These are phyloP conservation scores for Bremia lactucae DNA, from an alignment of 352 stramenopile species.

Conservation along the genomic window DNA sequence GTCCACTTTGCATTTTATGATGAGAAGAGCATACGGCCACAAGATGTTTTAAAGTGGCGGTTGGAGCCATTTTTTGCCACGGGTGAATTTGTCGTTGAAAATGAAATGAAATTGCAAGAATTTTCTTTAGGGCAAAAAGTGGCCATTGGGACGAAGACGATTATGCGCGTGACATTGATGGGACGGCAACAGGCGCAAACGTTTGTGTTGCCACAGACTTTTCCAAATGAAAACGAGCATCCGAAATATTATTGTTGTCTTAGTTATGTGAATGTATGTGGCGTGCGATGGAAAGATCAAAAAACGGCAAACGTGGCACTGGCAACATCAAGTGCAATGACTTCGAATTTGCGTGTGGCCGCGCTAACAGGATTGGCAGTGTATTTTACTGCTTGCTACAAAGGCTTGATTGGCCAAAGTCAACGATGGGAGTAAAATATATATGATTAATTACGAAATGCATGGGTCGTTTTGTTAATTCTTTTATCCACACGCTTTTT, in stretches of 20 bases:
- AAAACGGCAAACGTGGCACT: constrained; percentile 2
- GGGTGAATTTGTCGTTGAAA: constrained; percentile 39
- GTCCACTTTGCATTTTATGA: constrained; percentile 69
- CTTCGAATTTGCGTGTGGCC: constrained; percentile 29
- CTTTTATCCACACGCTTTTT: constrained; percentile 16
- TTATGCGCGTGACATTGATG: constrained; percentile 50
- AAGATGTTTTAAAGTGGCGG: constrained; percentile 1
- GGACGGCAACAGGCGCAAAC: constrained; percentile 65
- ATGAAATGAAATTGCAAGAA: constrained; percentile 63
- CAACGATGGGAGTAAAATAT: constrained; percentile 34
- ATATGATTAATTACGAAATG: no score
- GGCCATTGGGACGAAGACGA: constrained; percentile 24
- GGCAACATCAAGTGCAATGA: constrained; percentile 11
- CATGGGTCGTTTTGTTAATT: no score
- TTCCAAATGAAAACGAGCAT: constrained; percentile 27
- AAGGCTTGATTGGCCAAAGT: constrained; percentile 40
- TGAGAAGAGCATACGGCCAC: constrained; percentile 13
- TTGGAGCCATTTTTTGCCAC: constrained; percentile 49
- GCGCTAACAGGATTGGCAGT: constrained; percentile 36
- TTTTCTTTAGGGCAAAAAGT: constrained; percentile 47
- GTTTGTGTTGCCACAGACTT: constrained; percentile 42
- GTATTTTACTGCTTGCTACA: constrained; percentile 53
- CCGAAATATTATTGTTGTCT: constrained; percentile 78
- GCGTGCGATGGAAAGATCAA: constrained; percentile 21
- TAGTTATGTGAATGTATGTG: constrained; percentile 63